phyloP scores from a whole-genome alignment of 257 asterid species.

The Prunella vulgaris region DNA sequence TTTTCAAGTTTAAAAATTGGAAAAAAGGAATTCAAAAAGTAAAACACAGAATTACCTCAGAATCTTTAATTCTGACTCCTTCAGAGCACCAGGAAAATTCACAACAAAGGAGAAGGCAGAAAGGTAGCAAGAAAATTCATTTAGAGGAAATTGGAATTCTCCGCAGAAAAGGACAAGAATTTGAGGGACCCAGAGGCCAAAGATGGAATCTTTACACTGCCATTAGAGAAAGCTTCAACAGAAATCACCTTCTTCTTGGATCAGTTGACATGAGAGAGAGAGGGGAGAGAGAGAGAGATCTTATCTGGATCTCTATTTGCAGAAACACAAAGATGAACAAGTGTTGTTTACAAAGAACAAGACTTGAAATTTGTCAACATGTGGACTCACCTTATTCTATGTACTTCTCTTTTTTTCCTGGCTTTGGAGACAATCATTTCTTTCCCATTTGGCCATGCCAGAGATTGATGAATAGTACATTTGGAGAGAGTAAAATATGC shows the following conservation, averaged over 20 bases:
- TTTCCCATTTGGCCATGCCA: constrained; percentile 36
- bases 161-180: constrained; percentile 33
- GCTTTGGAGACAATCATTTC: constrained; percentile 40
- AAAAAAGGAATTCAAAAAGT: background rate
- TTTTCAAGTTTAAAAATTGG: background rate
- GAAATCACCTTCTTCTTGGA: constrained; percentile 19
- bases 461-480: constrained; percentile 35
- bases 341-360: constrained; percentile 34
- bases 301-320: constrained; percentile 40
- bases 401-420: constrained; percentile 24
- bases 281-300: constrained; percentile 26
- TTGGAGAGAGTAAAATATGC: background rate
- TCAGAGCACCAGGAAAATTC: constrained; percentile 22
- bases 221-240: constrained; percentile 34
- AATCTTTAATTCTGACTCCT: constrained; percentile 21
- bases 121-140: constrained; percentile 22
- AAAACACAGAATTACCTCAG: constrained; percentile 19
- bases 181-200: constrained; percentile 29
- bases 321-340: constrained; percentile 37
- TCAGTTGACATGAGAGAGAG: constrained; percentile 18
- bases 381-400: constrained; percentile 38
- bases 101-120: constrained; percentile 15
- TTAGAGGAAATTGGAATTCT: constrained; percentile 24
- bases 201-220: constrained; percentile 29
- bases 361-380: constrained; percentile 54